Conservation (phyloP, 495 filamentous ascomycete species). For the Hypoxylon perforatum region DNA sequence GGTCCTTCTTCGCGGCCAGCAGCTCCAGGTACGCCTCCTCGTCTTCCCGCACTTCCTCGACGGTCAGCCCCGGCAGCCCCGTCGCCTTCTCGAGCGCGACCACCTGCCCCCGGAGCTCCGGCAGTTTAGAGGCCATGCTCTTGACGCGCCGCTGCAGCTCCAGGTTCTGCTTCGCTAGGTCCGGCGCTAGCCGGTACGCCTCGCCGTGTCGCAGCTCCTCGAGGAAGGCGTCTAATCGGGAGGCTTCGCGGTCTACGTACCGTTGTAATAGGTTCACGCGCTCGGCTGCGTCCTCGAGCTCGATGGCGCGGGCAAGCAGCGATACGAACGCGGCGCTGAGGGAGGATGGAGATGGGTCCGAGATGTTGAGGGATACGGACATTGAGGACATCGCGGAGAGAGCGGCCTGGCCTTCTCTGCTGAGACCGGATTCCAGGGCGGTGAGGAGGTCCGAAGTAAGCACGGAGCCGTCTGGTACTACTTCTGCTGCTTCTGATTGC, state of each 20-base stretch:
- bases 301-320: slow-evolving; percentile 49
- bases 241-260: slow-evolving; percentile 53
- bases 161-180: slow-evolving; percentile 67
- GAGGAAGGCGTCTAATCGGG: slow-evolving; percentile 42
- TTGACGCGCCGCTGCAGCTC: slow-evolving; percentile 73
- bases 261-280: slow-evolving; percentile 54
- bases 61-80: slow-evolving; percentile 44
- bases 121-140: slow-evolving; percentile 65
- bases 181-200: slow-evolving; percentile 60
- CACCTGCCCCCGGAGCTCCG: slow-evolving; percentile 61
- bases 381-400: slow-evolving; percentile 56
- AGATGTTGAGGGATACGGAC: slow-evolving; percentile 46
- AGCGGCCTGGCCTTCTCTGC: slow-evolving; percentile 56
- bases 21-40: slow-evolving; percentile 65
- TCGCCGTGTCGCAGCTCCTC: slow-evolving; percentile 50
- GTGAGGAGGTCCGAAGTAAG: slow-evolving; percentile 40
- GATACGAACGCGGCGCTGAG: slow-evolving; percentile 52
- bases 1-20: slow-evolving; percentile 60
- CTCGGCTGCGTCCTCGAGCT: slow-evolving; percentile 55
- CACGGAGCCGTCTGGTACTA: slow-evolving; percentile 19
- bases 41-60: slow-evolving; percentile 60
- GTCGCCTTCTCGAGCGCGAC: slow-evolving; percentile 44
- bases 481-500: slow-evolving; percentile 24
- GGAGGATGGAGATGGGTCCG: slow-evolving; percentile 45
- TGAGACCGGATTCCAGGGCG: slow-evolving; percentile 51